Conservation (phyloP, 2,329 filamentous ascomycete species). For the Alternaria tenuissima region DNA sequence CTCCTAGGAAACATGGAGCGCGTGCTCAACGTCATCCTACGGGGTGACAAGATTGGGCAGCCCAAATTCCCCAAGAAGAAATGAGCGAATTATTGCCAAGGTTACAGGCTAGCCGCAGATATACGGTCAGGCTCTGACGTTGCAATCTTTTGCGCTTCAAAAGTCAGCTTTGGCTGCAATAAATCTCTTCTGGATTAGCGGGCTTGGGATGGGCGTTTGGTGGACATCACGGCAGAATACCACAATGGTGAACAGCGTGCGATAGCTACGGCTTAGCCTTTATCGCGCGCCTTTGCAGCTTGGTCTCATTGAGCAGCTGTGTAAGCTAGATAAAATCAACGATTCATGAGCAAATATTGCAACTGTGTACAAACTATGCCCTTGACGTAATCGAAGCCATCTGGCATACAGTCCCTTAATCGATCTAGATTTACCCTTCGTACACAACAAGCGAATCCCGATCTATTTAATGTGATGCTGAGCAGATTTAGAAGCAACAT, state of each 20-base stretch:
- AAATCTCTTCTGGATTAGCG: conserved; percentile 36
- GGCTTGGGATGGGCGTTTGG: conserved; percentile 35
- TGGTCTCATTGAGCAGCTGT: conserved; percentile 7
- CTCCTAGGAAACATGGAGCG: conserved; percentile 80
- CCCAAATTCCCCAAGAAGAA: conserved; percentile 75
- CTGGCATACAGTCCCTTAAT: neutral
- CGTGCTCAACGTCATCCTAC: conserved; percentile 85
- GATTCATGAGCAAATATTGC: conserved; percentile 8
- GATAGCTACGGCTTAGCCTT: conserved; percentile 8
- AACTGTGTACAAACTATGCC: neutral
- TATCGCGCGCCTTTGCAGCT: conserved; percentile 4
- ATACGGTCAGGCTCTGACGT: neutral
- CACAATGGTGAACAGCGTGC: conserved; percentile 8
- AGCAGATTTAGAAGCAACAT: neutral
- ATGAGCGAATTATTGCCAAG: conserved; percentile 51
- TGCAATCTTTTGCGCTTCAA: neutral
- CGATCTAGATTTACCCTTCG: neutral
- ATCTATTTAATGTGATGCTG: neutral
- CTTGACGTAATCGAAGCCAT: conserved; percentile 1
- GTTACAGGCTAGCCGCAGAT: neutral
- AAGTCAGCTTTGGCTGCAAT: conserved; percentile 6
- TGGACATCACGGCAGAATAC: conserved; percentile 29
- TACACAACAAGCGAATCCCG: neutral
- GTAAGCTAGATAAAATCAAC: conserved; percentile 17
- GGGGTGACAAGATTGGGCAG: conserved; percentile 83